Conservation (phyloP, 768 basidiomycete genomes). For the Phanerochaete sordida region DNA sequence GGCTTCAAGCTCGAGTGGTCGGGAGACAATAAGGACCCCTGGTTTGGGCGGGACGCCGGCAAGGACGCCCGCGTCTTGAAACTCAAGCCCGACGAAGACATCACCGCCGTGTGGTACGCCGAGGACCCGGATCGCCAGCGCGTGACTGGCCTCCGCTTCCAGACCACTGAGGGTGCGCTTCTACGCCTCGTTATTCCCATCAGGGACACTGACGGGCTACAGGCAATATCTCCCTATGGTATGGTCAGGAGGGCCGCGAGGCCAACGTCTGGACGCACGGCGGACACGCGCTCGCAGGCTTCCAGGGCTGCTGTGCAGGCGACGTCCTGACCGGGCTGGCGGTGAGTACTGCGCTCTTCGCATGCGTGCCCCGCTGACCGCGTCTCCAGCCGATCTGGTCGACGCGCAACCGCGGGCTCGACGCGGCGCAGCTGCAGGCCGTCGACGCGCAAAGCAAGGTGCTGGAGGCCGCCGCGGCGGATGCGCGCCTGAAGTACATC, state of each 20-base stretch:
- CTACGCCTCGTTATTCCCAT: too few relatives aligned
- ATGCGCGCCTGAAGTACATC: background rate
- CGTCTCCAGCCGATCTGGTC: slow-evolving; percentile 1
- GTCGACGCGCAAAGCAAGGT: background rate
- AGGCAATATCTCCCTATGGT: background rate
- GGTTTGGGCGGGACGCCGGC: background rate
- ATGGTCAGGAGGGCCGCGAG: background rate
- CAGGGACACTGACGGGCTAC: background rate
- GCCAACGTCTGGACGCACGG: background rate
- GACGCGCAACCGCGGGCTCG: background rate
- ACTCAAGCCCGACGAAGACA: background rate
- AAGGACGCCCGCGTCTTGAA: background rate
- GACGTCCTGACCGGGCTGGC: background rate
- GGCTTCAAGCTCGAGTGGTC: background rate
- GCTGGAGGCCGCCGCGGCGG: background rate
- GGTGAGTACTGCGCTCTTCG: background rate
- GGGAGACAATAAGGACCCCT: background rate
- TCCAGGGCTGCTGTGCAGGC: background rate
- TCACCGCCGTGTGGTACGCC: background rate
- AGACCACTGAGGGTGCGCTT: background rate
- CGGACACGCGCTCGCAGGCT: background rate
- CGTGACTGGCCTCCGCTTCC: background rate
- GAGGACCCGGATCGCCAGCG: background rate
- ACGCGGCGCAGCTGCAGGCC: background rate
- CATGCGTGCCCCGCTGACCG: too few relatives aligned